Evolutionary conservation across 225 moss, liverwort and hornwort species (phyloP), one percentile per base, ranked within the genome.

Genomic region (Straminergon stramineum): DNA sequence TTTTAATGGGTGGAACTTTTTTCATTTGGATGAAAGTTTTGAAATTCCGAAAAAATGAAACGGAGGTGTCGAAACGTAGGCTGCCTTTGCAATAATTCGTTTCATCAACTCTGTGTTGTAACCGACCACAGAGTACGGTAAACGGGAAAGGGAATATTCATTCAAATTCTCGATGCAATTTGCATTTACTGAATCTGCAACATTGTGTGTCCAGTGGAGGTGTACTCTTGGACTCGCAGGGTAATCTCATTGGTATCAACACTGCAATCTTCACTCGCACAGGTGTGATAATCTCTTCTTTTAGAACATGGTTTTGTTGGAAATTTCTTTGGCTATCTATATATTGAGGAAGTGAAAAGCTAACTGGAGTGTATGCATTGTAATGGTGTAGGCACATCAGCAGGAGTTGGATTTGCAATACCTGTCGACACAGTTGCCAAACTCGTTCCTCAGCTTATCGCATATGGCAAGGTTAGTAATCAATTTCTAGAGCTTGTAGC

Each of bases 241-340:
- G 95, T 61, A 92, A 91, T 88, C 91, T 95, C 57, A 94, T 95
- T 45, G 95, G 95, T 69, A 91, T 95, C 85, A 95, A 95, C 85
- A 95, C 95, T 79, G 95, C 95, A 84, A 95, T 95, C 85, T 94
- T 94, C 90, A 95, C 95, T 87, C 94, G 95, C 66, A 94, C 95
- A 95, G 95, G 95, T 95, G 57, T 66, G 84, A 55, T 52, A 51
- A 35, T 85, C 64, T 90, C 53, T 70, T 84, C 70, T 78, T 70
- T 35, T 43, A 74, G 71, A 57, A 64, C 48, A 58, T 27, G 56
- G 37, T 81, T 76, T 70, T 62, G 7, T 80, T 37, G 48, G 52
- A 18, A 53, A 61, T 57, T 91, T 83, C 61, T 89, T 74, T 73
- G 81, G 35, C 68, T 79, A 68, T 58, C 84, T 48, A 34, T 23